These are phyloP conservation scores for Dalbergia cochinchinensis DNA, from an alignment of 306 rosid genomes.

Conservation along the genomic window DNA sequence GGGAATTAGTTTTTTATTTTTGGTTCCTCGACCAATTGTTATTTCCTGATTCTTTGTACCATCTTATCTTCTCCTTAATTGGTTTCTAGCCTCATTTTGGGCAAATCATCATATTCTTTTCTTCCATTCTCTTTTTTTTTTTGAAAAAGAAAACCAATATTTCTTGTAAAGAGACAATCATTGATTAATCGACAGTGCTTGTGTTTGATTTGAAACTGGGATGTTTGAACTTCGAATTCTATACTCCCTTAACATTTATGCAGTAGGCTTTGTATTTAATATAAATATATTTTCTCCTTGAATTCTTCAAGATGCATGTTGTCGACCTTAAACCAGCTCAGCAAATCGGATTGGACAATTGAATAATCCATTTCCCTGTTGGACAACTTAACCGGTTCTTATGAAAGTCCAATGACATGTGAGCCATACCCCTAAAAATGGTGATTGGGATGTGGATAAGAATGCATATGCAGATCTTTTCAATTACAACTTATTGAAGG, in stretches of 20 bases:
- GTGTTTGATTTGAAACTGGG: constrained; percentile 66
- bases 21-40: constrained; percentile 82
- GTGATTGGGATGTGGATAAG: background rate
- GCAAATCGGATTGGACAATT: background rate
- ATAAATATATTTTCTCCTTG: background rate
- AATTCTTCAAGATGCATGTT: background rate
- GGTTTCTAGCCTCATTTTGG: constrained; percentile 74
- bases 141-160: constrained; percentile 45
- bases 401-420: background rate
- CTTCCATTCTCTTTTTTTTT: constrained; percentile 46
- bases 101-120: constrained; percentile 76
- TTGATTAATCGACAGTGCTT: constrained; percentile 72
- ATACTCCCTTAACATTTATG: background rate
- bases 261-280: background rate
- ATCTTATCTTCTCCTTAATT: constrained; percentile 60
- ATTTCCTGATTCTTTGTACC: constrained; percentile 54
- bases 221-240: constrained; percentile 16
- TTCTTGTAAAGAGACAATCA: constrained; percentile 88
- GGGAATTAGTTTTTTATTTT: constrained; percentile 74
- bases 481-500: background rate
- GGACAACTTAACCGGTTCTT: background rate
- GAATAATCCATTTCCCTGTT: background rate
- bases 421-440: background rate
- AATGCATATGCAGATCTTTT: background rate
- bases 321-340: background rate